Conservation (phyloP, 2,329 filamentous ascomycete species). For the Chaetomium sp. region DNA sequence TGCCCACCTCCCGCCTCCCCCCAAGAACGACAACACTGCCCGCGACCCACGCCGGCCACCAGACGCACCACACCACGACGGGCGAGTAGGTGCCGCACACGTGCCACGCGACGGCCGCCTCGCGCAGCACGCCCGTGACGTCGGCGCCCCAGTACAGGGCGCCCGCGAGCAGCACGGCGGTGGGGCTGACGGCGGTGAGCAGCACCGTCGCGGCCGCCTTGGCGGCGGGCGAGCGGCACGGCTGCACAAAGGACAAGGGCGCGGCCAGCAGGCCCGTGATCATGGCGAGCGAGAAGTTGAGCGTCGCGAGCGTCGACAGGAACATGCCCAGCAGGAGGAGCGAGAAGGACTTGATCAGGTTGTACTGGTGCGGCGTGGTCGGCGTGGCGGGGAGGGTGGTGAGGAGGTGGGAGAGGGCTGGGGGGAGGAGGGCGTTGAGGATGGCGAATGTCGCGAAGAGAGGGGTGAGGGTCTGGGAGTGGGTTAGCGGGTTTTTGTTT, state of each 20-base stretch:
- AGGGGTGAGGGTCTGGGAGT: slow-evolving; percentile 56
- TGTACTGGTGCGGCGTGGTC: slow-evolving; percentile 69
- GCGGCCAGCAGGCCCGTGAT: slow-evolving; percentile 77
- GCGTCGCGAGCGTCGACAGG: slow-evolving; percentile 85
- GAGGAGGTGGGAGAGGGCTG: slow-evolving; percentile 58
- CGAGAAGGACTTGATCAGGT: slow-evolving; percentile 85
- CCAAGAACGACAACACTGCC: slow-evolving; percentile 57
- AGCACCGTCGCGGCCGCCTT: slow-evolving; percentile 36
- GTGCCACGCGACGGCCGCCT: slow-evolving; percentile 84
- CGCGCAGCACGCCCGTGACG: slow-evolving; percentile 63
- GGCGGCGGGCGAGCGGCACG: slow-evolving; percentile 31
- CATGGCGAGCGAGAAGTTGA: slow-evolving; percentile 92
- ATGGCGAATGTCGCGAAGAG: slow-evolving; percentile 61
- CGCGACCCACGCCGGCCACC: slow-evolving; percentile 90
- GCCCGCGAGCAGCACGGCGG: slow-evolving; percentile 54
- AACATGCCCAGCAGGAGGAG: slow-evolving; percentile 91
- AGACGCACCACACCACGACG: slow-evolving; percentile 89
- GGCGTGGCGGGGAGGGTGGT: slow-evolving; percentile 46
- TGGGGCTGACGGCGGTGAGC: slow-evolving; percentile 64
- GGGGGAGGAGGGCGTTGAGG: slow-evolving; percentile 59
- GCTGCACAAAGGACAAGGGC: slow-evolving; percentile 75
- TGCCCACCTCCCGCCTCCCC: slow-evolving; percentile 39
- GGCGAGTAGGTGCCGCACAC: slow-evolving; percentile 88
- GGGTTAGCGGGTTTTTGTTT: background rate
- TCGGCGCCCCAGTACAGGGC: slow-evolving; percentile 45